Base-by-base conservation (phyloP, 106 monocot genomes). In the Acorus gramineus region DNA sequence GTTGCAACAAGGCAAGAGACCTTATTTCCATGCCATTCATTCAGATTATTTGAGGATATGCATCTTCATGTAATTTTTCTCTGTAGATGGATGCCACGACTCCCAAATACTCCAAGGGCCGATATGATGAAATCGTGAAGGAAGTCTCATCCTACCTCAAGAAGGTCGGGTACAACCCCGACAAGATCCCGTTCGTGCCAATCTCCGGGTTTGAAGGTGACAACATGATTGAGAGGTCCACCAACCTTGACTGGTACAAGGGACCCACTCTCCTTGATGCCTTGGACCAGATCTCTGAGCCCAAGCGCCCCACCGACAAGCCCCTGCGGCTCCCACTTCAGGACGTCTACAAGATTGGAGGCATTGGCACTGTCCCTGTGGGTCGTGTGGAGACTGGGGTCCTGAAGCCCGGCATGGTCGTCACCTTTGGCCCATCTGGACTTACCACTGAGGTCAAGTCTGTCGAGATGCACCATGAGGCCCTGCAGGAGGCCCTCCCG, bases 171-270 rank as follows among this genome's bases (percentile, higher is more conserved):
- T 81, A 81, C 81, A 81, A 81, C 64, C 81, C 81, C 3, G 81
- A 81, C 3, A 81, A 81, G 55, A 76, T 81, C 12, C 72, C 81
- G 0, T 81, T 81, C 28, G 81, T 81, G 2, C 81, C 81, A 2
- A 81, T 80, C 71, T 80, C 80, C 1, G 70, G 70, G 2, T 71
- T 71, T 9, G 70, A 71, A 62, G 70, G 70, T n/a, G 79, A 84
- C 69, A 84, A 84, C 76, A 84, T 84, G 83, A 84, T 84, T 44
- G 79, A 84, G 69, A 57, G 83, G n/a, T 84, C 83, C 13, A 79
- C 83, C 4, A 84, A 84, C 69, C 83, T 84, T n/a, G 83, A 84
- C 66, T 84, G 84, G 84, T 84, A 84, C 76, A 84, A 84, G 66
- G 84, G 84, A 4, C 84, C 84, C 7, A 84, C 84, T 3, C 79